Evolutionary conservation across 306 rosid species (phyloP), one percentile per base, ranked within the genome.

Genomic region (Albizia julibrissin): DNA sequence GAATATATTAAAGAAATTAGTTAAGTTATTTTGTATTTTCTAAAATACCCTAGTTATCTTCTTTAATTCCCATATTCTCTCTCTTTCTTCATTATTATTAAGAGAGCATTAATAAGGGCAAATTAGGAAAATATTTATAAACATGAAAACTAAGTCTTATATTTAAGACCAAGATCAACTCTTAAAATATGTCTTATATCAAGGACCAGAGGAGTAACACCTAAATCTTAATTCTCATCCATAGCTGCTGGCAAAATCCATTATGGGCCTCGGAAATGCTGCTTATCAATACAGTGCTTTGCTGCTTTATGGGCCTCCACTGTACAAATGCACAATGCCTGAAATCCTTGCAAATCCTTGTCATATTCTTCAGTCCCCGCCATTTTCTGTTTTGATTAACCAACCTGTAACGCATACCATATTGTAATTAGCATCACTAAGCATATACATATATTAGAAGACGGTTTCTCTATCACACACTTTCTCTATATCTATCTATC

Each of bases 381-480:
- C 76, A 14, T 47, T 72, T 19, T 72, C 24, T 72, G 76, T 14
- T 26, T 72, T 27, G 77, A 47, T 46, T 72, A 75, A 54, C 79
- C 67, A 75, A 18, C 26, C 62, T 46, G 42, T 27, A 29, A 52
- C 7, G 10, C 24, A 14, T 46, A 8, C 26, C 26, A 24, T 11
- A 70, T 43, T 54, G 61, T 54, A 19, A 21, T 54, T 54, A 54
- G 62, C 62, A 54, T 54, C 52, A 42, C 26, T 42, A 12, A 40
- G 26, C 19, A 40, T 12, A 69, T 40, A 22, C 19, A 11, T 21
- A 22, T 27, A 12, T 10, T 9, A n/a, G 75, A 22, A 13, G 6
- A 24, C 56, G 7, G 33, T 18, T 18, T 70, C 18, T 70, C 16
- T 70, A 31, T 42, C 26, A 7, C 62, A 21, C 62, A 6, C 58